Conservation (phyloP, 73 alveolate species). For the Symbiodinium pilosum region DNA sequence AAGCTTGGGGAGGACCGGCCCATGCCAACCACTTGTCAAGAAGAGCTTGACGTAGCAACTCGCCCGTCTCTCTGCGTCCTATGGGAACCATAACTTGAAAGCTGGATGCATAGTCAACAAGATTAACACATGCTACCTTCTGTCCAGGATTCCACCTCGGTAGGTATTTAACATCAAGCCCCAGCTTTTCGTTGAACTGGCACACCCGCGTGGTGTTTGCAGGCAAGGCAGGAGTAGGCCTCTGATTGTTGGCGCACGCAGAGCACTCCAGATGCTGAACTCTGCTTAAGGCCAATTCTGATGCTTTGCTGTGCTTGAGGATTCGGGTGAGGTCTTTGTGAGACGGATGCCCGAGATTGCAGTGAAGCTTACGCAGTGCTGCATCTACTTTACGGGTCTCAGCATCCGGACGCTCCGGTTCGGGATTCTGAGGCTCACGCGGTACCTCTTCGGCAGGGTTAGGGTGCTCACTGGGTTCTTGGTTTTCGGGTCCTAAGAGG, state of each 20-base stretch:
- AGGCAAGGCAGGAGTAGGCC: neutral
- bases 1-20: neutral
- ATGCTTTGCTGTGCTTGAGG: neutral
- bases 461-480: neutral
- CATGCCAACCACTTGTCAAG: neutral
- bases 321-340: neutral
- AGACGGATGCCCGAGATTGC: neutral
- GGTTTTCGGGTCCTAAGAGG: too few relatives aligned
- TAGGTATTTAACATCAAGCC: neutral
- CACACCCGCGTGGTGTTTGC: neutral
- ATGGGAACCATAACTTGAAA: neutral
- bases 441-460: neutral
- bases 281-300: neutral
- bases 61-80: neutral
- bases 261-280: neutral
- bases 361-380: neutral
- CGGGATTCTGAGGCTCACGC: neutral
- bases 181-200: neutral
- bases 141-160: neutral
- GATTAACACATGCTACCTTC: neutral
- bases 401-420: neutral
- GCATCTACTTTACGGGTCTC: too few relatives aligned
- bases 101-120: neutral
- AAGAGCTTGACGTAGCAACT: neutral
- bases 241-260: neutral